Evolutionary conservation across 306 rosid genomes (phyloP).

Genomic region (Lotus japonicus): DNA sequence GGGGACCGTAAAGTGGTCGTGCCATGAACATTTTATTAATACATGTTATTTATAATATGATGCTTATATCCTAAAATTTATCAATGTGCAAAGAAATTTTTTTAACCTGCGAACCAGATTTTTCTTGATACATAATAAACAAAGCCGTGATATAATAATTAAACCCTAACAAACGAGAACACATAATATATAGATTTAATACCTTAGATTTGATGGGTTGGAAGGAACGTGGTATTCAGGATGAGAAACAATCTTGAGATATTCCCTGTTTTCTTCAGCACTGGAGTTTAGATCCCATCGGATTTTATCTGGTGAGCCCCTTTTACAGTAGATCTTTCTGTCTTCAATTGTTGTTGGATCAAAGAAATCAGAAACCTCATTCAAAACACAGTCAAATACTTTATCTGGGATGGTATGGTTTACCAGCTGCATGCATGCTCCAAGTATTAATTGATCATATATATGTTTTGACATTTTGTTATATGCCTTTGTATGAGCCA

Average conservation of each 20-base stretch:
- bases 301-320: conserved; percentile 15
- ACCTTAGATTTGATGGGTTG: conserved; percentile 31
- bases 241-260: conserved; percentile 38
- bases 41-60: too few relatives aligned
- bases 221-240: conserved; percentile 32
- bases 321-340: conserved; percentile 13
- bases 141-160: too few relatives aligned
- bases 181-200: not conserved
- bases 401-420: conserved; percentile 32
- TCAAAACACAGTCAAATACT: conserved; percentile 22
- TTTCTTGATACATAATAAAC: too few relatives aligned
- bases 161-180: not conserved
- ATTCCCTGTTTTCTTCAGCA: conserved; percentile 43
- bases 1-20: too few relatives aligned
- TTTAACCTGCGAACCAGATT: too few relatives aligned
- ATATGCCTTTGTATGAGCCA: too few relatives aligned
- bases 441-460: too few relatives aligned
- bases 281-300: conserved; percentile 28
- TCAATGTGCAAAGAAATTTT: too few relatives aligned
- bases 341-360: conserved; percentile 32
- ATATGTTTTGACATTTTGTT: too few relatives aligned
- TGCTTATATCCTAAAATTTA: too few relatives aligned
- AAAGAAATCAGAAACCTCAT: conserved; percentile 26
- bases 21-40: too few relatives aligned
- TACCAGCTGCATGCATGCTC: conserved; percentile 26